phyloP scores from a whole-genome alignment of 75 land plant species.

The Picea glauca region DNA sequence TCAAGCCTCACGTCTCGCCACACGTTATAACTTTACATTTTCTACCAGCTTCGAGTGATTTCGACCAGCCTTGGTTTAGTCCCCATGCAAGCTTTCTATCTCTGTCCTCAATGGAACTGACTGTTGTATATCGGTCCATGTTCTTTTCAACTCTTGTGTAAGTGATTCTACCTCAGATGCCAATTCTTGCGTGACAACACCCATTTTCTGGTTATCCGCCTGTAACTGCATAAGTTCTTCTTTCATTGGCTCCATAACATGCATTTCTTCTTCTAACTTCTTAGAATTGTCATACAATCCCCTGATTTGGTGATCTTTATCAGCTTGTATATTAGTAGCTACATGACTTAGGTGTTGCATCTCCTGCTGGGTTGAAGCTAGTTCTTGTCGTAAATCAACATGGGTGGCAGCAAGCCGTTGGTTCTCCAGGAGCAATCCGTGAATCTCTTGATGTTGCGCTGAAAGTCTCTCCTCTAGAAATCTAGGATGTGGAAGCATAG shows the following conservation, averaged over 20 bases:
- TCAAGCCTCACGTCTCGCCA: no score
- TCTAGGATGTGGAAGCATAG: slow-evolving; percentile 26
- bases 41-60: no score
- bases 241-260: slow-evolving; percentile 58
- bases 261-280: slow-evolving; percentile 66
- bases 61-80: no score
- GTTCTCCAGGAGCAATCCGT: slow-evolving; percentile 59
- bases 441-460: slow-evolving; percentile 56
- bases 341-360: slow-evolving; percentile 47
- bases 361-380: slow-evolving; percentile 62
- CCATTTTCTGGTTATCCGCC: slow-evolving; percentile 52
- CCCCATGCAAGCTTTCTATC: slow-evolving; percentile 52
- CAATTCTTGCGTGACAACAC: slow-evolving; percentile 47
- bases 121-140: slow-evolving; percentile 51
- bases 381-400: slow-evolving; percentile 57
- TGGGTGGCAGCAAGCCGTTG: slow-evolving; percentile 55
- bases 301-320: slow-evolving; percentile 53
- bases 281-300: slow-evolving; percentile 58
- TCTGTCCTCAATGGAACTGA: slow-evolving; percentile 43
- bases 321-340: slow-evolving; percentile 38
- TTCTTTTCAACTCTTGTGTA: slow-evolving; percentile 52
- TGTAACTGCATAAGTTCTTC: slow-evolving; percentile 49
- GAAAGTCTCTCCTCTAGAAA: slow-evolving; percentile 69
- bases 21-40: no score
- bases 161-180: slow-evolving; percentile 45